Conservation (phyloP, 192 early-diverging fungal genomes). For the Chytriomyces confervae region DNA sequence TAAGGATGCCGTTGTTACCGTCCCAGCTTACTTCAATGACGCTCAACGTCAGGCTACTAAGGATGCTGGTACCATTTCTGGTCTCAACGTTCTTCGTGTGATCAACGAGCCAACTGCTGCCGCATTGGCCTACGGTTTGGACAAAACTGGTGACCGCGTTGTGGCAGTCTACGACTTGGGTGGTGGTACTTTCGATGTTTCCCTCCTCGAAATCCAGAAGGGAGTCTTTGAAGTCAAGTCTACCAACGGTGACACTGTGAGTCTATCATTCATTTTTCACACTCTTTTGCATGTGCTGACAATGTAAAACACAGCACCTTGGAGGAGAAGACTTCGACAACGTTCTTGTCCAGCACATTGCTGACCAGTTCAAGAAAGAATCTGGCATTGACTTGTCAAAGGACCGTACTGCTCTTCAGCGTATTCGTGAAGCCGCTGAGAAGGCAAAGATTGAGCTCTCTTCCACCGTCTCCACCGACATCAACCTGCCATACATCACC, state of each 20-base stretch:
- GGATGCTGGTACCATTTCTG: slow-evolving; percentile 91
- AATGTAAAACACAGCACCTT: slow-evolving; percentile 44
- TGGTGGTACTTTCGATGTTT: slow-evolving; percentile 99
- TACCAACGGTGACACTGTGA: slow-evolving; percentile 91
- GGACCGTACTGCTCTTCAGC: slow-evolving; percentile 96
- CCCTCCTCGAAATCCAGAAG: slow-evolving; percentile 96
- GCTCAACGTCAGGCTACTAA: slow-evolving; percentile 96
- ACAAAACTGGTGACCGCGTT: slow-evolving; percentile 81
- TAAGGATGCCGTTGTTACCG: slow-evolving; percentile 92
- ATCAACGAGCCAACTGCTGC: slow-evolving; percentile 98
- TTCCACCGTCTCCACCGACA: slow-evolving; percentile 91
- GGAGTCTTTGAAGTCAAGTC: slow-evolving; percentile 99
- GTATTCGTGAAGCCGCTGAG: slow-evolving; percentile 95
- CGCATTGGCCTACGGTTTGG: slow-evolving; percentile 89
- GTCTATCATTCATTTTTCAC: slow-evolving; percentile 20
- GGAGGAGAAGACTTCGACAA: slow-evolving; percentile 75
- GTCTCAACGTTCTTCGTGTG: slow-evolving; percentile 87
- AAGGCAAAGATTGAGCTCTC: slow-evolving; percentile 99
- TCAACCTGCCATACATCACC: slow-evolving; percentile 96
- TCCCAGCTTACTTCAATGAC: slow-evolving; percentile 99
- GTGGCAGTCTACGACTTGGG: slow-evolving; percentile 98
- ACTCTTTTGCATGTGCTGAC: too few species aligned
- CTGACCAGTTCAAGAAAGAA: slow-evolving; percentile 92
- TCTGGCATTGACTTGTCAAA: slow-evolving; percentile 80
- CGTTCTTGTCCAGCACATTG: slow-evolving; percentile 75